Conservation (phyloP, 805 yeast species). For the Wickerhamomyces silvicola region DNA sequence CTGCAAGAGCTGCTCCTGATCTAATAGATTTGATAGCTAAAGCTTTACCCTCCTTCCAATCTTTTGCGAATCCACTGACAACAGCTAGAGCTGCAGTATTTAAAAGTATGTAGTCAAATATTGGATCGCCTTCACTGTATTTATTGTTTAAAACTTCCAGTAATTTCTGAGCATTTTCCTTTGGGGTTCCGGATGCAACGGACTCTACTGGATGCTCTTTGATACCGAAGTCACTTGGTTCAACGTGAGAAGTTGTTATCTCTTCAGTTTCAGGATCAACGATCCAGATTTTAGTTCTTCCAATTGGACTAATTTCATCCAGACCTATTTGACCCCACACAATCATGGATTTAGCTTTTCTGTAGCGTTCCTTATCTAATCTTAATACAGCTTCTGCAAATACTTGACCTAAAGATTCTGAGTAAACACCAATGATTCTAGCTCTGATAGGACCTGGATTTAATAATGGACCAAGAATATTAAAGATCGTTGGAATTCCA, state of each 20-base stretch:
- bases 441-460: conserved; percentile 83
- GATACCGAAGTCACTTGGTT: conserved; percentile 79
- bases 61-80: conserved; percentile 56
- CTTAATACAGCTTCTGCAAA: conserved; percentile 76
- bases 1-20: conserved; percentile 58
- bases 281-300: conserved; percentile 76
- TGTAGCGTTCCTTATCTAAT: conserved; percentile 44
- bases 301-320: conserved; percentile 92
- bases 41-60: conserved; percentile 75
- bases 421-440: conserved; percentile 84
- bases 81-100: conserved; percentile 86
- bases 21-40: conserved; percentile 63
- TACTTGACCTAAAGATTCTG: conserved; percentile 69
- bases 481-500: conserved; percentile 91
- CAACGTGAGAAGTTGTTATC: conserved; percentile 38
- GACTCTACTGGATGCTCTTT: conserved; percentile 58
- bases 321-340: conserved; percentile 91
- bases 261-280: conserved; percentile 38
- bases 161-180: conserved; percentile 67
- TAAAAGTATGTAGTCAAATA: conserved; percentile 84
- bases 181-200: conserved; percentile 83
- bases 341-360: conserved; percentile 56
- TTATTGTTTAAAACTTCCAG: conserved; percentile 36
- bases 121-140: conserved; percentile 46
- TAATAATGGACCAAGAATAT: conserved; percentile 86